Base-by-base conservation (phyloP, 208 protist genomes). In the Entamoeba invadens region DNA sequence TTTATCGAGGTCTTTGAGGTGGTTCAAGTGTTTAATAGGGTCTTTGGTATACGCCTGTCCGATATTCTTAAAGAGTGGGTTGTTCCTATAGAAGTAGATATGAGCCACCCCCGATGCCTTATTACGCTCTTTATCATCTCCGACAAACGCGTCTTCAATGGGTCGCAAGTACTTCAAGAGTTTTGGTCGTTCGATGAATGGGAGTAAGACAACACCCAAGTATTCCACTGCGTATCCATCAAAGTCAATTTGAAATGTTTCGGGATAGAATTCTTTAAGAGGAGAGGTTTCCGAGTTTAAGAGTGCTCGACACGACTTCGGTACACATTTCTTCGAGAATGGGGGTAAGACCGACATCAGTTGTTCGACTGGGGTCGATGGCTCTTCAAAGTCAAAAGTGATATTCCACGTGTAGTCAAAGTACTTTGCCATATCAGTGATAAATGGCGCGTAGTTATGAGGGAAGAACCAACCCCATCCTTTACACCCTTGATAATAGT, bases 401-500 rank as follows among this genome's bases (percentile, higher is more conserved):
- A 77, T 8, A 42, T 77, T n/a, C 25, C 25, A 77, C 10, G 25
- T 31, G 1, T 18, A n/a, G 38, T 77, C 57, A 77, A 77, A 8
- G 25, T 42, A 77, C 10, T 77, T 77, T n/a, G 31, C 57, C 14
- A 99, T 77, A 92, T 98, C 97, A 3, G 93, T 96, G 0, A 98
- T 96, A 46, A 99, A 97, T 21, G 99, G 99, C 14, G 98, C 96
- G 96, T 99, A 99, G 96, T 99, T 97, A 96, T 97, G 99, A 8
- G 98, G 98, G 95, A 99, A 99, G 95, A 97, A 99, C 96, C 96
- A 97, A 77, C 45, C 46, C 99, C 99, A 99, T 72, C 97, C 98
- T 25, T 97, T 96, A 95, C 97, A 98, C 18, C 98, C 98, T 68
- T 97, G 95, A 93, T 98, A 99, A 96, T 99, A 99, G 96, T 99